These are phyloP conservation scores for Sphagnum tenellum DNA, from an alignment of 225 moss, liverwort and hornwort species.

Conservation along the genomic window DNA sequence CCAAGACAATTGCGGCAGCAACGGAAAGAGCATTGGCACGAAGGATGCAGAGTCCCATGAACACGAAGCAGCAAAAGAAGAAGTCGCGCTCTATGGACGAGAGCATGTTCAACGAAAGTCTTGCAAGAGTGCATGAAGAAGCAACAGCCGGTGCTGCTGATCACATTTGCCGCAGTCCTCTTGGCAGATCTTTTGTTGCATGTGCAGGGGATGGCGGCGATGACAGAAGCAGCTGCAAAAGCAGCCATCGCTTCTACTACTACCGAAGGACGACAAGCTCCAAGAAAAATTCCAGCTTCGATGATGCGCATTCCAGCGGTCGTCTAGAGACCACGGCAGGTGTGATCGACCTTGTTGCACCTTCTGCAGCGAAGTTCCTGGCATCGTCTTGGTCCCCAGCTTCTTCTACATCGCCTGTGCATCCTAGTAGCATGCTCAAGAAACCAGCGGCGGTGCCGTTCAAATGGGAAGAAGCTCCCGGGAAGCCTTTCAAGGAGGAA, in stretches of 20 bases:
- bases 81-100: slow-evolving; percentile 10
- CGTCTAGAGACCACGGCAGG: background rate
- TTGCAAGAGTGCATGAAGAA: background rate
- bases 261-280: slow-evolving; percentile 16
- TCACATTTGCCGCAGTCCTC: too few species aligned
- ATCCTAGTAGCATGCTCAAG: slow-evolving; percentile 10
- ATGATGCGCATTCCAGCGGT: slow-evolving; percentile 3
- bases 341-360: slow-evolving; percentile 63
- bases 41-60: slow-evolving; percentile 4
- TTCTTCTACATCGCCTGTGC: slow-evolving; percentile 38
- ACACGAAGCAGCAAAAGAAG: slow-evolving; percentile 1
- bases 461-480: slow-evolving; percentile 80
- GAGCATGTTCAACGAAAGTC: slow-evolving; percentile 10
- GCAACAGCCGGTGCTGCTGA: too few species aligned
- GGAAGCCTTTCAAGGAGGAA: slow-evolving; percentile 48
- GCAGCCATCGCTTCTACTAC: slow-evolving; percentile 44
- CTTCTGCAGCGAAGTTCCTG: slow-evolving; percentile 64
- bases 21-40: slow-evolving; percentile 45
- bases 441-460: slow-evolving; percentile 57
- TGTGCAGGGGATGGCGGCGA: slow-evolving; percentile 6
- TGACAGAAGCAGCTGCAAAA: slow-evolving; percentile 9
- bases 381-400: slow-evolving; percentile 41
- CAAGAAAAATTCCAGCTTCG: too few species aligned
- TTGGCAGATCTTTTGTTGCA: too few species aligned
- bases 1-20: slow-evolving; percentile 41